phyloP scores from a whole-genome alignment of 2,329 filamentous ascomycete genomes.

The Phialophora macrospora region DNA sequence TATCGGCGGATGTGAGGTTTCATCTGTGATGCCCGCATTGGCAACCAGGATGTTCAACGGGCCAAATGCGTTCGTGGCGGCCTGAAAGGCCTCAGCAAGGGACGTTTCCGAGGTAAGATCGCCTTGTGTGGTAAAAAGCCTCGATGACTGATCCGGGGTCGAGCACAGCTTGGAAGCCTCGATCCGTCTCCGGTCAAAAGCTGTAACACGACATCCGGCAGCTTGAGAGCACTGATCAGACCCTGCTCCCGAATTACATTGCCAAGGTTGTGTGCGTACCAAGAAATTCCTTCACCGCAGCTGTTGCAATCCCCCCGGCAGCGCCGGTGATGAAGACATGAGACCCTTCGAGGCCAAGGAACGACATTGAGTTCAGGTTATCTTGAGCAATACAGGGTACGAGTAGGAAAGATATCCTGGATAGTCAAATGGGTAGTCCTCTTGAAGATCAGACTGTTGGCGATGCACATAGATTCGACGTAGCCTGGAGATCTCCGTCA shows the following conservation, averaged over 20 bases:
- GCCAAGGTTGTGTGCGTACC: slow-evolving; percentile 45
- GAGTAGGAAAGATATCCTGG: not conserved
- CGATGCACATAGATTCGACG: not conserved
- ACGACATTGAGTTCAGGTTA: slow-evolving; percentile 45
- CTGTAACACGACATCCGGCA: slow-evolving; percentile 61
- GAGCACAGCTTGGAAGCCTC: slow-evolving; percentile 40
- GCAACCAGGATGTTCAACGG: slow-evolving; percentile 60
- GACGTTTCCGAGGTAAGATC: slow-evolving; percentile 56
- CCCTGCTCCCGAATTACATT: not conserved
- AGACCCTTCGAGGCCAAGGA: slow-evolving; percentile 54
- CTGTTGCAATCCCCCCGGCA: slow-evolving; percentile 57
- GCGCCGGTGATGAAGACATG: slow-evolving; percentile 63
- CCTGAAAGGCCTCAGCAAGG: slow-evolving; percentile 48
- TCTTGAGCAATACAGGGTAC: not conserved
- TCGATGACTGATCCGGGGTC: slow-evolving; percentile 41
- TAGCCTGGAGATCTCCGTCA: not conserved
- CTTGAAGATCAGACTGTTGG: not conserved
- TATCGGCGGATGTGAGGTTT: slow-evolving; percentile 55
- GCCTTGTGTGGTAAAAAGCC: slow-evolving; percentile 51
- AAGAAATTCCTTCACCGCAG: slow-evolving; percentile 58
- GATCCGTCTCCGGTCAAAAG: slow-evolving; percentile 54
- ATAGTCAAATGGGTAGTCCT: not conserved
- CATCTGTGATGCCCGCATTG: slow-evolving; percentile 60
- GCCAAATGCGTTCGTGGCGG: slow-evolving; percentile 48
- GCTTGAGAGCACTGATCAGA: slow-evolving; percentile 43